phyloP scores from a whole-genome alignment of 805 yeast genomes.

The Ogataea haglerorum region DNA sequence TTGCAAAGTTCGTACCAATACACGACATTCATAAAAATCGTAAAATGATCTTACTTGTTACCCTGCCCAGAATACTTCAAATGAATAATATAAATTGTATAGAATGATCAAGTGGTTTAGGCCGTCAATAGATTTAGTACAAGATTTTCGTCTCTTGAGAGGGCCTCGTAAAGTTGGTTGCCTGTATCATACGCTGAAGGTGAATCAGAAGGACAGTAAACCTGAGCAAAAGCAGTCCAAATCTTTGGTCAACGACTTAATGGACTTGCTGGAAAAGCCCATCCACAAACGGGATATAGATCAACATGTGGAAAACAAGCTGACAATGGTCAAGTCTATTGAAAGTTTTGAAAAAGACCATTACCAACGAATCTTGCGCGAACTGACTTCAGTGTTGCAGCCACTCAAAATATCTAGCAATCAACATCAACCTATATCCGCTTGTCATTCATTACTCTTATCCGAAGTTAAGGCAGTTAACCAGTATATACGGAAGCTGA shows the following conservation, averaged over 20 bases:
- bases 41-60: no score
- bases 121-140: no score
- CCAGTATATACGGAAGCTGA: not conserved
- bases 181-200: no score
- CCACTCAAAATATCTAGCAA: not conserved
- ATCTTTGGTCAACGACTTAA: not conserved
- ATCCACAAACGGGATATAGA: not conserved
- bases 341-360: not conserved
- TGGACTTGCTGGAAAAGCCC: constrained; percentile 5
- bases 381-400: not conserved
- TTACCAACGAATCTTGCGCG: not conserved
- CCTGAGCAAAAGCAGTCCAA: no score
- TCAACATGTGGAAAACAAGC: not conserved
- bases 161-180: no score
- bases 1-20: no score
- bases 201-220: no score
- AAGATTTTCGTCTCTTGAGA: no score
- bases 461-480: not conserved
- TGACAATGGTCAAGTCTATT: not conserved
- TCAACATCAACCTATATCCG: not conserved
- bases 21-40: no score
- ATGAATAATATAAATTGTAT: no score
- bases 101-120: no score
- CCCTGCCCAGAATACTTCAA: no score
- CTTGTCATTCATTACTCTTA: not conserved